Percentiles rank a stretch among this genome's conserved stretches.
Evolutionary conservation across 192 early-diverging fungal species (phyloP).

Genomic region (Funneliformis geosporum): DNA sequence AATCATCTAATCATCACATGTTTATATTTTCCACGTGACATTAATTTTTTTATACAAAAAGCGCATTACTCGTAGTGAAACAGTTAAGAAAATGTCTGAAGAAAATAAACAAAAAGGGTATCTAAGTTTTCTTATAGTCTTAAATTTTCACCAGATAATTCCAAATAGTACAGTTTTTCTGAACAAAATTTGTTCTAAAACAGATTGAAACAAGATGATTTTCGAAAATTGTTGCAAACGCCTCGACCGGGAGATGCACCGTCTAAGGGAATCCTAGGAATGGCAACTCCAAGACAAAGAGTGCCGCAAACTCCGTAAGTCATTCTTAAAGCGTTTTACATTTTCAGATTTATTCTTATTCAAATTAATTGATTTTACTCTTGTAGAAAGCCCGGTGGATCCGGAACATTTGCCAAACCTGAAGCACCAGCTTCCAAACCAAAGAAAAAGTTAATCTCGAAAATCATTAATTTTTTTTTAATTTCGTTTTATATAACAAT

Average conservation of each 20-base stretch:
- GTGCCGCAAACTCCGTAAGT: slow-evolving; percentile 42
- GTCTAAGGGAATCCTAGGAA: slow-evolving; percentile 37
- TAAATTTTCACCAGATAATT: not conserved
- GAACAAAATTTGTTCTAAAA: not conserved
- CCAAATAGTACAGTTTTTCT: not conserved
- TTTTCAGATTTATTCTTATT: slow-evolving; percentile 11
- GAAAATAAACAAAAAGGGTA: slow-evolving; percentile 22
- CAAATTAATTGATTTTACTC: not conserved
- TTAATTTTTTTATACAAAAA: too few species aligned
- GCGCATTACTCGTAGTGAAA: too few species aligned
- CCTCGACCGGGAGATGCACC: slow-evolving; percentile 53
- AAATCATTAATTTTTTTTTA: not conserved
- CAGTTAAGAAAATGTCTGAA: not conserved
- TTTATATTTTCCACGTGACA: too few species aligned
- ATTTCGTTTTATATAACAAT: not conserved
- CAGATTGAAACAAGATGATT: slow-evolving; percentile 77
- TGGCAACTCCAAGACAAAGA: slow-evolving; percentile 32
- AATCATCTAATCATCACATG: too few species aligned
- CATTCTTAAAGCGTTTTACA: slow-evolving; percentile 48
- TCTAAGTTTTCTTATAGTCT: not conserved
- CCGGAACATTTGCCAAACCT: not conserved
- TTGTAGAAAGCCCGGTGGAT: not conserved
- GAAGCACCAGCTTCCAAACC: slow-evolving; percentile 13
- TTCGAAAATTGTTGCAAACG: slow-evolving; percentile 72
- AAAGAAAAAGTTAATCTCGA: slow-evolving; percentile 21